Evolutionary conservation across 345 rosid species (phyloP).

Genomic region (Nephelium lappaceum): DNA sequence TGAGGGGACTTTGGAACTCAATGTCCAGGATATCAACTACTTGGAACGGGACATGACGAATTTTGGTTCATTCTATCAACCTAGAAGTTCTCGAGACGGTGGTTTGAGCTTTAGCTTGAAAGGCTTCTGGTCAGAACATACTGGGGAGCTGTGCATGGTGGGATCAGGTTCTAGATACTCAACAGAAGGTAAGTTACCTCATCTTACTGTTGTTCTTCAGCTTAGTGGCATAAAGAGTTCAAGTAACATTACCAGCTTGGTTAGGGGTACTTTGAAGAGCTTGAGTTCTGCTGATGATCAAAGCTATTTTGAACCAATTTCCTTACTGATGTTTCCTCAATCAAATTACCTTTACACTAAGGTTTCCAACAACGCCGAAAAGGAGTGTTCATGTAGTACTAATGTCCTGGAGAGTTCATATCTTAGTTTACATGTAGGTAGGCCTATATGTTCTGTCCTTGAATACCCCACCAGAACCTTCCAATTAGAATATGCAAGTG

Average conservation of each 20-base stretch:
- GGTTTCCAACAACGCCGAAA: constrained; percentile 5
- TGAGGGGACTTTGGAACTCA: constrained; percentile 23
- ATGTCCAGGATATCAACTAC: not conserved
- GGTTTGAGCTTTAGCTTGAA: constrained; percentile 26
- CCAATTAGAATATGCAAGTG: constrained; percentile 23
- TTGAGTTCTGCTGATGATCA: constrained; percentile 17
- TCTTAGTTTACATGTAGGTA: constrained; percentile 17
- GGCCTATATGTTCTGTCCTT: constrained; percentile 27
- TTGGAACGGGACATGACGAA: not conserved
- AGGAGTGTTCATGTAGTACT: constrained; percentile 2
- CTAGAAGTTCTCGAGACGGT: not conserved
- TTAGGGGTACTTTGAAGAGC: constrained; percentile 30
- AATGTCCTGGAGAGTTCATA: not conserved
- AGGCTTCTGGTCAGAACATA: constrained; percentile 39
- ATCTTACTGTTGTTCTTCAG: constrained; percentile 28
- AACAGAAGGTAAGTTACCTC: constrained; percentile 14
- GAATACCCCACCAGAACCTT: not conserved
- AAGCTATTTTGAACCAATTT: constrained; percentile 27
- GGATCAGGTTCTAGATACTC: constrained; percentile 28
- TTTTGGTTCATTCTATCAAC: not conserved
- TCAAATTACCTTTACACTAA: constrained; percentile 23
- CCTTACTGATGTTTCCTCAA: constrained; percentile 32
- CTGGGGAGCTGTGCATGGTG: constrained; percentile 43
- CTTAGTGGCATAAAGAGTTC: constrained; percentile 23
- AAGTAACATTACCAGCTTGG: constrained; percentile 26